Percentiles rank a stretch among this genome's conserved stretches.
Conservation (phyloP, 306 rosid species). For the Albizia julibrissin region DNA sequence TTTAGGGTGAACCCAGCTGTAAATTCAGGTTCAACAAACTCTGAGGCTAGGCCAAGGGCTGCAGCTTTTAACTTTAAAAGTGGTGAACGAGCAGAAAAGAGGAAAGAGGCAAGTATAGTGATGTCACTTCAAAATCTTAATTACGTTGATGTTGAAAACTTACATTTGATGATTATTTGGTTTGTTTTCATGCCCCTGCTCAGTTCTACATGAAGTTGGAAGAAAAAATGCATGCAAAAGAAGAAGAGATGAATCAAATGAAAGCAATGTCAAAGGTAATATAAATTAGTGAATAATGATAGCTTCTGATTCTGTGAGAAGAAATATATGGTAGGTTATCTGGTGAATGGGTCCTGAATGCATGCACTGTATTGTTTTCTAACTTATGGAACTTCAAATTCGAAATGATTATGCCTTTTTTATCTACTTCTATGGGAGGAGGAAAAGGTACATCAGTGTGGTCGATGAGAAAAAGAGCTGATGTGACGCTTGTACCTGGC, state of each 20-base stretch:
- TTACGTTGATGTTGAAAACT: conserved; percentile 13
- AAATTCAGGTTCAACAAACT: conserved; percentile 41
- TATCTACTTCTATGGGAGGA: background rate
- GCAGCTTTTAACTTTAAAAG: conserved; percentile 58
- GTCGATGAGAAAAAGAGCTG: background rate
- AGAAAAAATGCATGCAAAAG: conserved; percentile 61
- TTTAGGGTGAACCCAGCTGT: conserved; percentile 39
- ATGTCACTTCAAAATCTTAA: background rate
- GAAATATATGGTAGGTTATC: conserved; percentile 9
- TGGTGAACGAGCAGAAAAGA: conserved; percentile 59
- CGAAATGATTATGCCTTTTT: background rate
- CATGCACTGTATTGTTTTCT: background rate
- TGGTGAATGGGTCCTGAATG: background rate
- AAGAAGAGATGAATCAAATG: conserved; percentile 58
- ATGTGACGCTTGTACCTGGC: background rate
- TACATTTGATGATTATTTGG: conserved; percentile 25
- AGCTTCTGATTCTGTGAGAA: conserved; percentile 1
- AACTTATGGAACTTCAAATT: background rate
- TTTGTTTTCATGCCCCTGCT: conserved; percentile 27
- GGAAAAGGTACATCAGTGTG: background rate
- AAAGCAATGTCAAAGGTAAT: conserved; percentile 62
- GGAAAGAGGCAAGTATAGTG: conserved; percentile 66
- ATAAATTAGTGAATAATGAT: background rate
- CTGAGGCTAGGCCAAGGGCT: conserved; percentile 43
- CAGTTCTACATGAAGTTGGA: conserved; percentile 63